Evolutionary conservation across 306 rosid genomes (phyloP), one percentile per base, ranked within the genome.

Genomic region (Myrica gale): DNA sequence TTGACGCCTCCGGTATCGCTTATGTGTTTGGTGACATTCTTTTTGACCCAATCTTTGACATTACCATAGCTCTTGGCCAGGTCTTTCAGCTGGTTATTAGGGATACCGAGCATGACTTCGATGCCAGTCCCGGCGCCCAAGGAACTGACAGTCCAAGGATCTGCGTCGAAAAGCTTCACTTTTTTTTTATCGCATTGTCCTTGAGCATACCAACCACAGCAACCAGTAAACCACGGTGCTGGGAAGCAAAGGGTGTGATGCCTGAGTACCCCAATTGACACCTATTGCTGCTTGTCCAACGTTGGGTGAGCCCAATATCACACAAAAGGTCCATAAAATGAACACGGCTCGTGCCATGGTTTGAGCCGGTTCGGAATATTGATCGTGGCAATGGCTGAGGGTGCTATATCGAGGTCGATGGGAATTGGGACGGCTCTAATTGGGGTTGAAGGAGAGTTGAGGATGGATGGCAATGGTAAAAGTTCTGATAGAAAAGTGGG

Each of bases 141-240:
- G 7, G 95, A 86, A 51, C 79, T 21, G 4, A 94, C 80, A 1
- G 83, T 76, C 86, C 85, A 74, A 13, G 87, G 62, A 75, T 94
- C 98, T 1, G 97, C 77, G 4, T 91, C 98, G 23, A 94, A 94
- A 58, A 94, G 82, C 81, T 94, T 94, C 53, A 82, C 87, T 78
- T 76, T 90, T 76, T 90, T 51, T 81, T 86, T 42, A 94, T 87
- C 13, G 81, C 93, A 42, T 92, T 94, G 16, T 90, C 93, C 73
- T 90, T 84, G 10, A 94, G 43, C 87, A 91, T 16, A 0, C 85
- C 74, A 41, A 85, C 96, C n/a, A n/a, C n/a, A n/a, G n/a, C n/a
- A n/a, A n/a, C n/a, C n/a, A n/a, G n/a, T n/a, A n/a, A n/a, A n/a
- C n/a, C 75, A 87, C 95, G 44, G 76, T 81, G 15, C 1, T 60